Evolutionary conservation across 192 early-diverging fungal species (phyloP).

Genomic region (Physocladia obscura): DNA sequence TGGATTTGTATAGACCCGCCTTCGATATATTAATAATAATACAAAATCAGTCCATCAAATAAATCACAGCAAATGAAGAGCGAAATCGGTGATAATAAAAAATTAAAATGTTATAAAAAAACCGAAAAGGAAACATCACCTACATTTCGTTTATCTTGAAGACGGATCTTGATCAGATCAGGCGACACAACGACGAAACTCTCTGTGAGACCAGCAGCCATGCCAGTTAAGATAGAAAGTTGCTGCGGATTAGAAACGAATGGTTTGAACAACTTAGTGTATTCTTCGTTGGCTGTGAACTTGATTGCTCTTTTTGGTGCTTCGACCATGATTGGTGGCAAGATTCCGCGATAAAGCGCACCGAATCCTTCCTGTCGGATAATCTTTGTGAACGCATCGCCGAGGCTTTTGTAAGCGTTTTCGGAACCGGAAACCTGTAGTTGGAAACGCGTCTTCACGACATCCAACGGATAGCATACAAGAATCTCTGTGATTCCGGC

Average conservation of each 20-base stretch:
- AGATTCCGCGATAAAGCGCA: conserved; percentile 86
- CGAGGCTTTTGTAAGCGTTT: conserved; percentile 62
- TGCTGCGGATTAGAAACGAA: conserved; percentile 66
- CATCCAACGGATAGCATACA: conserved; percentile 91
- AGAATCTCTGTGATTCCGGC: conserved; percentile 82
- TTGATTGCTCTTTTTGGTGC: conserved; percentile 99
- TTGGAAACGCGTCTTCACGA: conserved; percentile 95
- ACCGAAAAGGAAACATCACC: conserved; percentile 17
- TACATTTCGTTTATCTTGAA: conserved; percentile 88
- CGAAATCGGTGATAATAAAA: neutral
- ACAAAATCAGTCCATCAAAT: neutral
- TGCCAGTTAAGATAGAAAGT: conserved; percentile 81
- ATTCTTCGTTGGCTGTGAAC: conserved; percentile 81
- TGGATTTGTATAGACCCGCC: conserved; percentile 81
- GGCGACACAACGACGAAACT: conserved; percentile 85
- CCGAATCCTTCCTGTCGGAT: conserved; percentile 68
- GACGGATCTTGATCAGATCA: conserved; percentile 92
- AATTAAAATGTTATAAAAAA: neutral
- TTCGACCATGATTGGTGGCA: conserved; percentile 95
- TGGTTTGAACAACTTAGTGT: conserved; percentile 58
- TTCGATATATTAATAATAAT: neutral
- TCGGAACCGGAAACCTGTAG: conserved; percentile 60
- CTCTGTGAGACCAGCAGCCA: conserved; percentile 89
- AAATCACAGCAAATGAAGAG: neutral
- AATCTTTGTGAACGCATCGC: conserved; percentile 66